Evolutionary conservation across 2,329 filamentous ascomycete species (phyloP), one percentile per base, ranked within the genome.

Genomic region (Fusarium dlaminii): DNA sequence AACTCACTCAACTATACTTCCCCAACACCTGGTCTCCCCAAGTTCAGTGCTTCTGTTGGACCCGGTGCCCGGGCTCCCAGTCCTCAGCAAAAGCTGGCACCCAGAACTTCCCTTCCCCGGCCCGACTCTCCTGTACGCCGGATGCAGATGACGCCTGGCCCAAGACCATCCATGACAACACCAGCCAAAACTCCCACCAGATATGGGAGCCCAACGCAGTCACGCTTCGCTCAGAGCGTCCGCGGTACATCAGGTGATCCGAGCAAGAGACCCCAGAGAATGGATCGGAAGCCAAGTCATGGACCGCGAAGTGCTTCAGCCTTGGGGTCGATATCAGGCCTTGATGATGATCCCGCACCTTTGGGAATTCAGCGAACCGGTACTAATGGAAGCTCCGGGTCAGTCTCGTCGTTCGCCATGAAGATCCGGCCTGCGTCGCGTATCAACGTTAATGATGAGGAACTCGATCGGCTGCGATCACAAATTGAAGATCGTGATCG

Each of bases 21-120:
- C 36, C 90, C 92, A 7, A 91, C 89, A 0, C 89, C 92, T 0
- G 88, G 88, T 2, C 77, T 94, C 56, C 88, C 92, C 63, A 95
- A 95, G 80, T 96, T 98, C 84, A 96, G 94, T 80, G 94, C 97
- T 82, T 97, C 95, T 0, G 86, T 97, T 49, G 95, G 95, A 2
- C 93, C 93, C 12, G 90, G 90, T 15, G 78, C 79, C 45, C 89
- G 92, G 79, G 90, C 92, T 34, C 81, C 91, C 30, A 96, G 93
- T 78, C 94, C 95, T 6, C 86, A 89, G 54, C 89, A 91, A 77
- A 95, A 93, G 81, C 91, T 89, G 75, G 76, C 67, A 20, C 84
- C 90, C 49, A 90, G 95, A 66, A 91, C 92, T 14, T 97, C 95
- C 4, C 86, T 98, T n/a, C 90, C 93, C 59, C 92, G 95, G 36